Evolutionary conservation across 371 early-diverging fungal species (phyloP).

Genomic region (Chytridiales sp.): DNA sequence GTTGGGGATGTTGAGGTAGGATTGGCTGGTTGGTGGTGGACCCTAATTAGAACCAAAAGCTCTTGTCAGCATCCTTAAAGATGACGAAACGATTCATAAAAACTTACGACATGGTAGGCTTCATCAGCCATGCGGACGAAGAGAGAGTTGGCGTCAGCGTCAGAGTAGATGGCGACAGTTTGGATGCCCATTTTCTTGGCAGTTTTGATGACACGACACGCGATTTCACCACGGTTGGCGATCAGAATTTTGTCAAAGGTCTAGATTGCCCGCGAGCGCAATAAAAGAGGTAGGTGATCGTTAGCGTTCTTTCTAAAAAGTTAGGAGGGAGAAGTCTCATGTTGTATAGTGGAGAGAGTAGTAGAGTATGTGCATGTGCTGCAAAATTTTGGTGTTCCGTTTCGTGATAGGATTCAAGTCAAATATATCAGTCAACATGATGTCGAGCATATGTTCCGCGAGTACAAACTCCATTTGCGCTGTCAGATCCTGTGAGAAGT

Average conservation of each 20-base stretch:
- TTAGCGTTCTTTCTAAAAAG: too few species aligned
- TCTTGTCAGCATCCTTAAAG: background rate
- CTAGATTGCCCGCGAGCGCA: too few species aligned
- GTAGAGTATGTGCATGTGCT: too few species aligned
- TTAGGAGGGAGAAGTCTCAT: too few species aligned
- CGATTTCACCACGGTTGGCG: slow-evolving; percentile 98
- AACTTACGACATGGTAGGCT: slow-evolving; percentile 71
- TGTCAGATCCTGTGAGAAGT: too few species aligned
- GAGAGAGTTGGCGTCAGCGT: slow-evolving; percentile 82
- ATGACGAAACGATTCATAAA: background rate
- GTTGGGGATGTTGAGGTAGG: slow-evolving; percentile 82
- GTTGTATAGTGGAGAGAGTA: too few species aligned
- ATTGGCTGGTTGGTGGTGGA: slow-evolving; percentile 78
- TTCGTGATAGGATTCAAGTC: too few species aligned
- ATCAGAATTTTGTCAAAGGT: slow-evolving; percentile 90
- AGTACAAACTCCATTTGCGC: too few species aligned
- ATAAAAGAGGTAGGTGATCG: too few species aligned
- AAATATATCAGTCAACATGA: too few species aligned
- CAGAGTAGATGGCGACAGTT: slow-evolving; percentile 94
- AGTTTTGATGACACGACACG: slow-evolving; percentile 90
- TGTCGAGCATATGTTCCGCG: too few species aligned
- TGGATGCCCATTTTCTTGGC: slow-evolving; percentile 89
- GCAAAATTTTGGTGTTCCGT: too few species aligned
- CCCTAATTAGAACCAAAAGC: slow-evolving; percentile 55
- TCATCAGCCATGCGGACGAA: slow-evolving; percentile 91